A percentile compares a stretch with the other conserved stretches of the same genome.
phyloP scores from a whole-genome alignment of 1,284 basidiomycete genomes.

The Spongispora temasekensis region DNA sequence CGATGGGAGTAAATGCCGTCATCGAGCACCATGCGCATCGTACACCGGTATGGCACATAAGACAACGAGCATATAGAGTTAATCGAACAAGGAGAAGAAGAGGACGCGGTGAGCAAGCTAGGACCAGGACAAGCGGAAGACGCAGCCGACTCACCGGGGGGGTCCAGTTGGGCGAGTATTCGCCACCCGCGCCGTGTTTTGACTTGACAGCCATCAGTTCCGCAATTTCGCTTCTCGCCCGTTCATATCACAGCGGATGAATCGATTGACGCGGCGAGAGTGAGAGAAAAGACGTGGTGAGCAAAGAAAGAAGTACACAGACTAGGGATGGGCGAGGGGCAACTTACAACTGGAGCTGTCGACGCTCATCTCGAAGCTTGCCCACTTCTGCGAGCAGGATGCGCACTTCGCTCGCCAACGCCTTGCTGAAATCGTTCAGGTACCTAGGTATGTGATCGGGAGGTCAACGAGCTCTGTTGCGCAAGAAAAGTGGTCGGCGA shows the following conservation, averaged over 20 bases:
- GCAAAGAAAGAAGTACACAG: background rate
- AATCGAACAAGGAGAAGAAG: background rate
- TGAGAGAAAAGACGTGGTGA: background rate
- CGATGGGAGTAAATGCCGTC: background rate
- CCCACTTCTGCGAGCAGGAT: constrained; percentile 70
- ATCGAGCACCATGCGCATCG: no score
- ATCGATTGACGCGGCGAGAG: no score
- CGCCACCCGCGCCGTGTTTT: constrained; percentile 69
- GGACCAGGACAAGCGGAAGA: background rate
- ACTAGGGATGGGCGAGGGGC: background rate
- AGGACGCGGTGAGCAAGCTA: background rate
- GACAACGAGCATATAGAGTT: no score
- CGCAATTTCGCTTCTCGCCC: constrained; percentile 75
- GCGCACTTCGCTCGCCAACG: constrained; percentile 59
- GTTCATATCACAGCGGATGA: no score
- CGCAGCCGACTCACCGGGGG: constrained; percentile 52
- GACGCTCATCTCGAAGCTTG: constrained; percentile 70
- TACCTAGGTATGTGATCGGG: constrained; percentile 43
- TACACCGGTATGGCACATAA: no score
- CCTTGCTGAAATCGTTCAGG: constrained; percentile 69
- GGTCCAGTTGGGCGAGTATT: constrained; percentile 67
- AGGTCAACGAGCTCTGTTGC: constrained; percentile 12
- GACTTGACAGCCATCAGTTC: constrained; percentile 76
- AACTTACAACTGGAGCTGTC: constrained; percentile 69
- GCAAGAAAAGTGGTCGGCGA: no score